Evolutionary conservation across 2,329 filamentous ascomycete species (phyloP).

Genomic region (Penicillium sp.): DNA sequence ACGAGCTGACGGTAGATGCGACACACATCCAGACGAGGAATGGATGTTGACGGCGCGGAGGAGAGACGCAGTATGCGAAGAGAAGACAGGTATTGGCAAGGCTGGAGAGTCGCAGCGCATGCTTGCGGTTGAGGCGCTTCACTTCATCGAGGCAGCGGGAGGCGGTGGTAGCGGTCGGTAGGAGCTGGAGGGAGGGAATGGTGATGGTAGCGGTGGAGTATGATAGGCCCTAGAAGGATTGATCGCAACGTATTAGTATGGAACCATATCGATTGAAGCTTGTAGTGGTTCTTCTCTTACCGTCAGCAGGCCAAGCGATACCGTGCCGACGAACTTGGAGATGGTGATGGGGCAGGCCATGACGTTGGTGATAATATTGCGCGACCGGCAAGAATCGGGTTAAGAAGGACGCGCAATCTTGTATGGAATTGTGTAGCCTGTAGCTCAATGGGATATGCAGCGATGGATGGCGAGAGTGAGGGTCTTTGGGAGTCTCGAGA

Average conservation of each 20-base stretch:
- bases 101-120: constrained; percentile 70
- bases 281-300: constrained; percentile 60
- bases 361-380: constrained; percentile 35
- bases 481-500: not conserved
- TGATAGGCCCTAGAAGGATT: constrained; percentile 73
- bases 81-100: constrained; percentile 74
- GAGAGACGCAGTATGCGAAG: constrained; percentile 78
- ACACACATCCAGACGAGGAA: constrained; percentile 87
- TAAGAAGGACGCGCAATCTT: not conserved
- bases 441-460: not conserved
- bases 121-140: constrained; percentile 65
- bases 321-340: constrained; percentile 91
- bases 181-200: constrained; percentile 78
- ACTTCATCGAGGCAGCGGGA: constrained; percentile 74
- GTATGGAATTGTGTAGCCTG: not conserved
- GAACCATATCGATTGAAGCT: not conserved
- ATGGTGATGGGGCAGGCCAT: constrained; percentile 75
- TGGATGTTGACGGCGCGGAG: constrained; percentile 76
- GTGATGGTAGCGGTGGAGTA: constrained; percentile 80
- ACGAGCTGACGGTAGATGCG: constrained; percentile 56
- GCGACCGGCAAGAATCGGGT: not conserved
- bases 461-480: constrained; percentile 1
- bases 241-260: constrained; percentile 20
- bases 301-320: constrained; percentile 85
- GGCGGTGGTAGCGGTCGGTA: constrained; percentile 76